phyloP scores from a whole-genome alignment of 495 filamentous ascomycete genomes.

The Ascodesmis nigricans region DNA sequence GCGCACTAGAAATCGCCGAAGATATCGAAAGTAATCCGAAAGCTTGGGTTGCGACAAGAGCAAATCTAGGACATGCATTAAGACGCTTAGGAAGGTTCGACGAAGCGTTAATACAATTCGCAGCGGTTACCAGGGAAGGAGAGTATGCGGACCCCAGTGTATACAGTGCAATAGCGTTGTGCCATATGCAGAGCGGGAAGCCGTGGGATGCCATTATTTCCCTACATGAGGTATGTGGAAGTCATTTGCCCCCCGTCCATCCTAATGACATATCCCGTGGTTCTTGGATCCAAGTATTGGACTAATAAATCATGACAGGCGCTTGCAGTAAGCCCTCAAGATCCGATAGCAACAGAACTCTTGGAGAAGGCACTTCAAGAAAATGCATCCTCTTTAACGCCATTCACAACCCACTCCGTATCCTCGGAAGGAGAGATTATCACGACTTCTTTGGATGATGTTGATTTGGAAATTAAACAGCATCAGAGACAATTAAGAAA shows the following conservation, averaged over 20 bases:
- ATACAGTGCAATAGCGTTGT: slow-evolving; percentile 52
- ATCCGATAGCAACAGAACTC: slow-evolving; percentile 52
- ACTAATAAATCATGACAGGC: slow-evolving; percentile 35
- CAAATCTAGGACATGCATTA: slow-evolving; percentile 74
- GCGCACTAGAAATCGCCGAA: slow-evolving; percentile 51
- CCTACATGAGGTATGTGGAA: slow-evolving; percentile 16
- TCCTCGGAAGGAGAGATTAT: slow-evolving; percentile 16
- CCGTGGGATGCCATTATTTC: slow-evolving; percentile 44
- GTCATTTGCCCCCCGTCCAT: too few relatives aligned
- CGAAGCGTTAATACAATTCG: slow-evolving; percentile 54
- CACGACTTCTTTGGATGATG: slow-evolving; percentile 17
- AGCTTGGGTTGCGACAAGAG: slow-evolving; percentile 70
- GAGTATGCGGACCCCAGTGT: slow-evolving; percentile 49
- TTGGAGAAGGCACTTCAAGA: slow-evolving; percentile 53
- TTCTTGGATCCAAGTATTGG: neutral
- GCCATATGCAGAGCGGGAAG: slow-evolving; percentile 43
- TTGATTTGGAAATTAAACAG: slow-evolving; percentile 10
- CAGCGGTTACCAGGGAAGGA: slow-evolving; percentile 49
- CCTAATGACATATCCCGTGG: neutral
- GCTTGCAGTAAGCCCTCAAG: slow-evolving; percentile 43
- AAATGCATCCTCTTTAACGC: slow-evolving; percentile 27
- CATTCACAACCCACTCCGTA: slow-evolving; percentile 12
- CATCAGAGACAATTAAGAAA: slow-evolving; percentile 11
- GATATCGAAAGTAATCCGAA: slow-evolving; percentile 60
- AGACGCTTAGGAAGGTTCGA: slow-evolving; percentile 47